phyloP scores from a whole-genome alignment of 192 early-diverging fungal species.

The Podila epicladia region DNA sequence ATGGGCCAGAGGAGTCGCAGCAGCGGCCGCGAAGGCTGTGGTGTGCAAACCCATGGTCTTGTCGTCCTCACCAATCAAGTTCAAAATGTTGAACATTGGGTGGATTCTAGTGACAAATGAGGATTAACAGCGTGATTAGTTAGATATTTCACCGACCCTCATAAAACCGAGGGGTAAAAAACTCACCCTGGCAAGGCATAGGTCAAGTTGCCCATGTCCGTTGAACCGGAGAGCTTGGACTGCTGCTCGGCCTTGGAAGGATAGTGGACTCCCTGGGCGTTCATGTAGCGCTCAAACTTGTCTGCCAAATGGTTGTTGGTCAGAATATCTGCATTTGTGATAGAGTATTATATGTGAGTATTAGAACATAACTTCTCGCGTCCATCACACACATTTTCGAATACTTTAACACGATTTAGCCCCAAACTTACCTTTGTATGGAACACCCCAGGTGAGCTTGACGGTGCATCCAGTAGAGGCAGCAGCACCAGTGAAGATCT shows the following conservation, averaged over 20 bases:
- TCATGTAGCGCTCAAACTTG: constrained; percentile 64
- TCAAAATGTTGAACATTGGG: constrained; percentile 51
- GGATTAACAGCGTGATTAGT: not conserved
- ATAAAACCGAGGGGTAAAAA: constrained; percentile 36
- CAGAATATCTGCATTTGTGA: constrained; percentile 59
- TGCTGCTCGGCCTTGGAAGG: constrained; percentile 45
- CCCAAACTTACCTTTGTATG: constrained; percentile 63
- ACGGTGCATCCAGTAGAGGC: constrained; percentile 75
- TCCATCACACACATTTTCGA: no score
- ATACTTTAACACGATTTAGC: no score
- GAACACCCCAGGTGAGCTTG: constrained; percentile 58
- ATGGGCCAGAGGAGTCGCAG: constrained; percentile 65
- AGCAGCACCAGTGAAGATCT: constrained; percentile 73
- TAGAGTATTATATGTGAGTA: not conserved
- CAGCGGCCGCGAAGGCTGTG: constrained; percentile 65
- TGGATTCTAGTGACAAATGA: constrained; percentile 8
- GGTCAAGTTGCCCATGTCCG: constrained; percentile 83
- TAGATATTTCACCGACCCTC: not conserved
- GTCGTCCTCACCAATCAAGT: constrained; percentile 30
- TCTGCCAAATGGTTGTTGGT: constrained; percentile 64
- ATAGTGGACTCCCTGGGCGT: constrained; percentile 45
- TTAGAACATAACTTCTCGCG: not conserved
- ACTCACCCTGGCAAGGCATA: constrained; percentile 64
- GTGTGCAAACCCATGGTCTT: constrained; percentile 73
- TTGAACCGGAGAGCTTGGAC: constrained; percentile 57